Evolutionary conservation across 768 basidiomycete species (phyloP), one percentile per base, ranked within the genome.

Genomic region (Boletus fagicola): DNA sequence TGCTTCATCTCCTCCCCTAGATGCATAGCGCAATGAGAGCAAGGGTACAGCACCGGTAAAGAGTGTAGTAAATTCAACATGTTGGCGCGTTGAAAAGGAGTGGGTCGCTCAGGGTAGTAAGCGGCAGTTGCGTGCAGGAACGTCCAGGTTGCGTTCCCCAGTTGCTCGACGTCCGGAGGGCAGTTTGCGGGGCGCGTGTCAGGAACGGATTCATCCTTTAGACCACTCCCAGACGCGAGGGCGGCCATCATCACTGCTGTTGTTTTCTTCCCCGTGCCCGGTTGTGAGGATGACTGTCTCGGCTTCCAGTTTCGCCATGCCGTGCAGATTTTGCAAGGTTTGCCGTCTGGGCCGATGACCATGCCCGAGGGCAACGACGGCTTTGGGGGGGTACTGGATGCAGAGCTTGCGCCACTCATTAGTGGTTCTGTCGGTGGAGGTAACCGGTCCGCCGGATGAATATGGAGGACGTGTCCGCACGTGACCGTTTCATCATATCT

Each of bases 81-180:
- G 62, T 90, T 86, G 30, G 84, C 80, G 56, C 90, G 87, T 64
- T 96, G 92, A 7, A 76, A 75, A 1, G 85, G 78, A 0, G 87
- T 83, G 1, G 96, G 92, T 16, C 76, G 74, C n/a, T 87, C 84
- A 28, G 96, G 94, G 74, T 94, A 98, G 74, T 98, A 97, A 22
- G 96, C 93, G 0, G 94, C 95, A 6, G 96, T 88, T 10, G 94
- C 87, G 68, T 98, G 96, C 33, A 98, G 79, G 81, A 98, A 98
- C 16, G 94, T 88, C 96, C 96, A 98, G 2, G 96, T 96, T 45
- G 95, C 89, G 49, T 86, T 85, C 2, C 96, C 96, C 49, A 98
- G 86, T 57, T 85, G 80, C 68, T 94, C 92, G 45, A 87, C 87
- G 72, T 98, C 95, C 0, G 94, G 87, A 13, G 96, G 96, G 68